Evolutionary conservation across 1,284 basidiomycete genomes (phyloP).

Genomic region (Veloporphyrellus conicus): DNA sequence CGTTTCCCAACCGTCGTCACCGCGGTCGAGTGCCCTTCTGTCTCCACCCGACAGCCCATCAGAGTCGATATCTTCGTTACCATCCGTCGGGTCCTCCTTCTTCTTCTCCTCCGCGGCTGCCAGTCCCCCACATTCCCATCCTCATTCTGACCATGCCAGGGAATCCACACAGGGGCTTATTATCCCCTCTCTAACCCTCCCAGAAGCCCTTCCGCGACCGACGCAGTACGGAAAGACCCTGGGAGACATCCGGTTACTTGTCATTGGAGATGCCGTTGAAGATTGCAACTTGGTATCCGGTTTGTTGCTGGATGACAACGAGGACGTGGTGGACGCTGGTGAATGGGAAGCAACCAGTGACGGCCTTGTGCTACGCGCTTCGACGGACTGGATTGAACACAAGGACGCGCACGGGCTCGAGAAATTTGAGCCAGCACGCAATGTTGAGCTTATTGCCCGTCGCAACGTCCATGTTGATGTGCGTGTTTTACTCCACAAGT

Average conservation of each 20-base stretch:
- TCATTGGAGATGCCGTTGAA: conserved; percentile 43
- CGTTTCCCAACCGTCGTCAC: conserved; percentile 39
- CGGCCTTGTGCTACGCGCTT: conserved; percentile 46
- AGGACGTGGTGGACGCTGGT: conserved; percentile 58
- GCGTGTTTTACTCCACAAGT: conserved; percentile 7
- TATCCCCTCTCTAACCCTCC: conserved; percentile 65
- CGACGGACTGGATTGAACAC: conserved; percentile 67
- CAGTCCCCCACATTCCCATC: conserved; percentile 45
- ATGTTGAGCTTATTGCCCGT: conserved; percentile 53
- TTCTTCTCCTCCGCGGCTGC: conserved; percentile 69
- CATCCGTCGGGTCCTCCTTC: conserved; percentile 69
- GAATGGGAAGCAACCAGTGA: conserved; percentile 48
- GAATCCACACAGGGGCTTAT: conserved; percentile 54
- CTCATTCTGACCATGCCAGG: conserved; percentile 41
- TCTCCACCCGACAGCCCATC: conserved; percentile 57
- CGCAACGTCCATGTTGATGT: conserved; percentile 17
- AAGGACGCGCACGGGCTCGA: conserved; percentile 60
- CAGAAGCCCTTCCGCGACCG: conserved; percentile 52
- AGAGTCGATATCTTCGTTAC: conserved; percentile 64
- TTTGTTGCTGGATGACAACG: conserved; percentile 55
- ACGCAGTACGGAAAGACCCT: conserved; percentile 62
- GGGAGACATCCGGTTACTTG: conserved; percentile 54
- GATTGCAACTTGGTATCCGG: conserved; percentile 31
- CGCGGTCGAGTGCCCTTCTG: conserved; percentile 43
- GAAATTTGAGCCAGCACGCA: conserved; percentile 56